Base-by-base conservation (phyloP, 257 asterid genomes). In the Solanum virginianum region DNA sequence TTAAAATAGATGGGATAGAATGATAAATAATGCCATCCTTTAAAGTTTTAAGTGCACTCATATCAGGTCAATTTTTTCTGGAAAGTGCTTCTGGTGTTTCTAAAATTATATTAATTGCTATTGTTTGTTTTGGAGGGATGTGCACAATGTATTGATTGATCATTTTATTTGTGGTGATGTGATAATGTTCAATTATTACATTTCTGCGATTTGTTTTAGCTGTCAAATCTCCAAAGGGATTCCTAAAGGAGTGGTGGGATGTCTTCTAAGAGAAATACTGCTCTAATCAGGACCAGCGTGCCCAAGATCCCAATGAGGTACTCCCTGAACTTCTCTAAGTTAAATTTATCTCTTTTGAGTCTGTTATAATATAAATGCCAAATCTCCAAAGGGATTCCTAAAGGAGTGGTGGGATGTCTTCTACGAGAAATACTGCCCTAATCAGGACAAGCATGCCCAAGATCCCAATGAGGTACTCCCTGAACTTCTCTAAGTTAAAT, bases 351-450 rank as follows among this genome's bases (percentile, higher is more conserved):
- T 1, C 5, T 43, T 36, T 36, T 36, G 39, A 3, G 39, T 36
- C 5, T 36, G 39, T 36, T 36, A 36, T 4, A 36, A 1, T 29
- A 4, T 3, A 36, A 36, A 29, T 29, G 29, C 29, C 29, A 43
- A 45, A 20, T 80, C 91, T 13, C 87, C 91, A 2, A 88, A 86
- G 49, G 94, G 92, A 56, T 90, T 90, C 74, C 87, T 93, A 41
- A 14, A 66, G 0, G 93, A 91, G 20, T 93, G 94, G 95, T 92
- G 95, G 95, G 71, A 88, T 66, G 10, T 86, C 29, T 91, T 93
- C 17, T 91, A 91, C 91, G 95, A 92, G 1, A 7, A 72, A 11
- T 87, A 55, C 83, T 32, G 11, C 80, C 51, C 82, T 54, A 84
- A 10, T 71, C 80, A 72, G 49, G 39, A 69, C 55, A 18, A 22